Evolutionary conservation across 2,329 filamentous ascomycete species (phyloP), one percentile per base, ranked within the genome.

Genomic region (Sarocladiaceae sp.): DNA sequence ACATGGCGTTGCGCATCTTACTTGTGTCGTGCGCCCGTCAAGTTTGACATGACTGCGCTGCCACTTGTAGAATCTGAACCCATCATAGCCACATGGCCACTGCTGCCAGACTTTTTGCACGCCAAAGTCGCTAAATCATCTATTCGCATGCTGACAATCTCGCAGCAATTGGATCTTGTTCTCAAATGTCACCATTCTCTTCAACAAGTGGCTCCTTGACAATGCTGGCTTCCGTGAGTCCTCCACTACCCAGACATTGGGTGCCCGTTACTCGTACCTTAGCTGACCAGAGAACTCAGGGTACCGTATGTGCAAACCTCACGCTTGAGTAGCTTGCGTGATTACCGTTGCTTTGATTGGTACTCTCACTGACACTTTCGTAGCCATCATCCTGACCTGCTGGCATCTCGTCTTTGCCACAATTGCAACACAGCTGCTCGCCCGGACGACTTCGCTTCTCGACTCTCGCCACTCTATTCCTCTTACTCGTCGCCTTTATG

Each of bases 121-220:
- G n/a, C n/a, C n/a, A n/a, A n/a, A n/a, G n/a, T n/a, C n/a, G n/a
- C n/a, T n/a, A n/a, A n/a, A n/a, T n/a, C n/a, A n/a, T n/a, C n/a
- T n/a, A n/a, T n/a, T n/a, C n/a, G n/a, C n/a, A n/a, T n/a, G n/a
- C n/a, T n/a, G n/a, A n/a, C n/a, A n/a, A 4, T 37, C 12, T 5
- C 11, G 15, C 63, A 50, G 47, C 15, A 37, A 36, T n/a, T 96
- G 90, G 90, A 95, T 96, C 59, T 78, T 89, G 58, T 82, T 94
- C 66, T 93, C 88, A 62, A 93, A 90, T 58, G 77, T 82, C 61
- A 90, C 92, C 56, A 95, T 96, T 64, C 73, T 96, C 55, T 95
- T 95, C 78, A 96, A 96, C 77, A 96, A 96, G 74, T 92, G 87
- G 81, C 82, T 96, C 48, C 79, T 95, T 53, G 82, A 88, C 64